phyloP scores from a whole-genome alignment of 2,329 filamentous ascomycete species.

The Emericellopsis atlantica region DNA sequence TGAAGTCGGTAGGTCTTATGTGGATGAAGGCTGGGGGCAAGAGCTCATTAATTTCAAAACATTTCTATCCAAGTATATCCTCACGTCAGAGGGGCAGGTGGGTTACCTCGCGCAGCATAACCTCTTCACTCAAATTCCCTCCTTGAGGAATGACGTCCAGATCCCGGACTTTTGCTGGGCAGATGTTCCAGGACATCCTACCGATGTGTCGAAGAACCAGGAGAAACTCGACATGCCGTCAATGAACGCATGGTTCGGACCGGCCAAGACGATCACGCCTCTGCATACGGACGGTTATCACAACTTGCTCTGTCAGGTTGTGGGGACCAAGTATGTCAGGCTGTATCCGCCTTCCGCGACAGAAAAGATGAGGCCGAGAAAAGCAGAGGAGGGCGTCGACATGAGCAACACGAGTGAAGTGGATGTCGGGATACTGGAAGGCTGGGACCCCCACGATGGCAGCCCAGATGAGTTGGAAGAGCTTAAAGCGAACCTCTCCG shows the following conservation, averaged over 20 bases:
- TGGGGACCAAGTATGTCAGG: conserved; percentile 84
- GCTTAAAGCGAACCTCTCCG: conserved; percentile 34
- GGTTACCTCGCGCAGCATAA: conserved; percentile 91
- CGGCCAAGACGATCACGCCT: conserved; percentile 76
- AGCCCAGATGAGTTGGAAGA: conserved; percentile 16
- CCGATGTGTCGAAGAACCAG: conserved; percentile 19
- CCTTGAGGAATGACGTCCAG: conserved; percentile 60
- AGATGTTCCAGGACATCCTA: conserved; percentile 44
- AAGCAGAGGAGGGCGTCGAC: conserved; percentile 58
- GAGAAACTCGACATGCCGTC: conserved; percentile 44
- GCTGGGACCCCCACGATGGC: conserved; percentile 31
- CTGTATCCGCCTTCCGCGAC: conserved; percentile 63
- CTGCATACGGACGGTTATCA: conserved; percentile 91
- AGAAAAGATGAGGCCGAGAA: conserved; percentile 44
- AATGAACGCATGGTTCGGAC: conserved; percentile 90
- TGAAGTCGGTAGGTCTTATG: conserved; percentile 79
- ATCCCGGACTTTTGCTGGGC: conserved; percentile 81
- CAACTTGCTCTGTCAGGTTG: conserved; percentile 81
- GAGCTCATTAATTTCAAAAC: conserved; percentile 61
- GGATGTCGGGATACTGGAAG: conserved; percentile 61
- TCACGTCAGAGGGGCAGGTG: conserved; percentile 9
- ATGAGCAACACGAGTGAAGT: conserved; percentile 85
- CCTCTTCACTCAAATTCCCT: conserved; percentile 71
- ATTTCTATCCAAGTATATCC: conserved; percentile 55
- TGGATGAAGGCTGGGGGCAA: conserved; percentile 75